Base-by-base conservation (phyloP, 495 filamentous ascomycete genomes). In the Hypomontagnella monticulosa region DNA sequence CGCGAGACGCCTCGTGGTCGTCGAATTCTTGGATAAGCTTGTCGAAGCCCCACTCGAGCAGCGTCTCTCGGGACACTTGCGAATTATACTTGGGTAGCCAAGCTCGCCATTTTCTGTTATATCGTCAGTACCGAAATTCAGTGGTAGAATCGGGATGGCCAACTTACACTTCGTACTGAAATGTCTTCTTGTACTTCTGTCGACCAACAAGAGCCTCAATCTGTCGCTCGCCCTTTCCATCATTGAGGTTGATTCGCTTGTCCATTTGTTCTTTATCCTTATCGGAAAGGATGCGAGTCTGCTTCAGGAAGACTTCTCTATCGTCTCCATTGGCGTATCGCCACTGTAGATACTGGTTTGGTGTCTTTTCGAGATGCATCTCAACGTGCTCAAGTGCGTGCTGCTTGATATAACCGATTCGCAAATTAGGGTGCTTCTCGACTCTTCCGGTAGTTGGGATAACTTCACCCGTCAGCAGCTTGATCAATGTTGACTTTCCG, bases 381-480 rank as follows among this genome's bases (percentile, higher is more conserved):
- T 98, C 93, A 9, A 99, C 94, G 85, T 98, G 95, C 82, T 99
- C 95, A 9, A 99, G 85, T 15, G 96, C 96, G 75, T 98, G 96
- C 80, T 99, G 96, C 81, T 97, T 97, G 84, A 98, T 97, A 83
- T 98, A 98, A 44, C 96, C 96, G 71, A 99, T 97, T 83, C 96
- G 96, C 49, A 99, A 78, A 73, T 98, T 98, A 70, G 96, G 96
- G 73, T 99, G 96, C 81, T 98, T 98, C 83, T 98, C 93, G 6
- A 99, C 94, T 77, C 87, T 92, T 44, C 96, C 96, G 19, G 74
- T 73, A 65, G 93, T 91, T 1, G 96, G 95, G 63, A 97, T 89
- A 16, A 88, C 86, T 76, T 98, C 96, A 68, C 96, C 96, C n/a
- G 96, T 99, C 52, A 99, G 81, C 16, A 99, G 81, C 81, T 98